Base-by-base conservation (phyloP, 768 basidiomycete species). In the Dendrothele bispora region DNA sequence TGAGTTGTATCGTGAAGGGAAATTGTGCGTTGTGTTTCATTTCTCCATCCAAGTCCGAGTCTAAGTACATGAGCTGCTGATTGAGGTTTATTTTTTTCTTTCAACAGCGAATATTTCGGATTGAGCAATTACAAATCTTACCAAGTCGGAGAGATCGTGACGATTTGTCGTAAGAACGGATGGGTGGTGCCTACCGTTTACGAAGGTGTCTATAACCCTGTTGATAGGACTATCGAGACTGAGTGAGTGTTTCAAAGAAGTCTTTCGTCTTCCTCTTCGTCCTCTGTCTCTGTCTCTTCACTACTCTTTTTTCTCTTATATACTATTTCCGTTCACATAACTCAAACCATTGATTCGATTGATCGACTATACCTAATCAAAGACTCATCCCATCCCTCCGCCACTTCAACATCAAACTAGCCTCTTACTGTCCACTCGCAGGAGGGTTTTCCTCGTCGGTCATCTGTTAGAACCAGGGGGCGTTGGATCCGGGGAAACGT, bases 131-230 rank as follows among this genome's bases (percentile, higher is more conserved):
- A 58, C 39, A 60, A 70, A 1, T 59, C 74, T 0, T 77, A 71
- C 68, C 37, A 71, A 67, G 75, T 78, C 21, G 74, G 76, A 1
- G 75, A 78, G 51, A 64, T 79, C 41, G 70, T 76, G 2, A 66
- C 65, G 0, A 69, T 78, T 18, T 77, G 75, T 59, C 71, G 64
- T 30, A 61, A 59, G 7, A 72, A 73, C 5, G 67, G 67, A 2
- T 79, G 67, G 56, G 62, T 77, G 1, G 54, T 58, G 36, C 77
- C 78, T 2, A 69, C 62, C 39, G 68, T 77, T 5, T 79, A 77
- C 45, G 70, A 68, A 66, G 72, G 50, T 18, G 59, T 57, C 7
- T 53, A 58, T 37, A 60, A 47, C 17, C 49, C 59, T 7, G 46
- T 60, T 8, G 55, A 56, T 21, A 51, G 59, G 20, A 52, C 46